Base-by-base conservation (phyloP, 305 asterid genomes). In the Caryopteris hybrid region DNA sequence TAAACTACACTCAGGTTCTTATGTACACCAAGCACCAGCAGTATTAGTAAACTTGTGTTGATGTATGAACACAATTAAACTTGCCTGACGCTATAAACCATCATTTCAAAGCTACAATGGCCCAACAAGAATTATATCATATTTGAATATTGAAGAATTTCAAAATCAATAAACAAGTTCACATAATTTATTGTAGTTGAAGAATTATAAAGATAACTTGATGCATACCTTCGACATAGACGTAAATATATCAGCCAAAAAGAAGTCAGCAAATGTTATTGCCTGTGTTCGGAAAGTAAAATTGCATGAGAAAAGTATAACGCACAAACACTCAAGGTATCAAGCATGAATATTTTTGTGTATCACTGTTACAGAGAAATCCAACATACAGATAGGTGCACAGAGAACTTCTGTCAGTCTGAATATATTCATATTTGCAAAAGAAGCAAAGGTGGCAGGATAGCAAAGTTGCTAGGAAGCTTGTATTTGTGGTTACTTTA, bases 161-260 rank as follows among this genome's bases (percentile, higher is more conserved):
- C n/a, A 31, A 46, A 11, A 42, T 9, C 58, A 21, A 77, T n/a
- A 66, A 58, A 43, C 67, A 73, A 25, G 52, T 17, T 76, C 22
- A 51, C 25, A 67, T 34, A 68, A 76, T 11, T 34, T 60, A 67
- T 64, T 5, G 9, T 14, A 25, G 46, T 39, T 59, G 43, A 53
- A 53, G 45, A 64, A 60, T 52, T 39, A 66, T 11, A 61, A 61
- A 63, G 33, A 59, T 64, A 74, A 58, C 21, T 48, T 36, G 70
- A 68, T 70, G 65, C 85, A 71, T 80, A 95, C 99, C 99, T 95
- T 95, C 45, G 99, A 86, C 99, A 95, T 95, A 16, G 99, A 92
- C 63, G 98, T 95, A 60, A 92, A 83, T 81, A 92, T 92, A 87
- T 92, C 98, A 25, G 98, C 99, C 82, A 95, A 65, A 77, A 92